Evolutionary conservation across 805 yeast genomes (phyloP), one percentile per base, ranked within the genome.

Genomic region (Wickerhamiella nectarea): DNA sequence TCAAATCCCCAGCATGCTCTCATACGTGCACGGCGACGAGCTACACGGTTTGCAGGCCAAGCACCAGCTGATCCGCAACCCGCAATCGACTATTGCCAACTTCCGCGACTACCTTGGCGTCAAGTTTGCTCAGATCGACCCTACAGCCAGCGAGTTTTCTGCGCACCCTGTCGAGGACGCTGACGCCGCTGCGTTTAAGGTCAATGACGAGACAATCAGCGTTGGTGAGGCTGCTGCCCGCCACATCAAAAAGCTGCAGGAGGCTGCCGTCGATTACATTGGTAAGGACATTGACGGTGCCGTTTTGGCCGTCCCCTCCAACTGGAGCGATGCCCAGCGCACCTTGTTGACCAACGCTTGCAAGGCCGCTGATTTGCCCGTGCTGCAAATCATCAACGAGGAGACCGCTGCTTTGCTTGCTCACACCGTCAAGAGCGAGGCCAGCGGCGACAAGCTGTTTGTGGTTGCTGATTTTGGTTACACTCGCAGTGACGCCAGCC

Each of bases 401-500:
- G 95, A 95, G 52, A 70, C 85, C 47, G 82, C 96, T 48, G 94
- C 96, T 40, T 68, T 91, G 50, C 70, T 91, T 52, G 85, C 97
- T 4, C 89, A 87, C 59, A 68, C 76, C 47, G 62, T 69, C 45
- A 75, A 71, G 50, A 10, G 33, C 15, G 41, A 44, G 24, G 63
- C 66, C 44, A 62, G 71, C 49, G 34, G 41, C 25, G 94, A 85
- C 65, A 80, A 80, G 69, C 64, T 83, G 48, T 78, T 78, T 57
- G 93, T 85, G 40, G 95, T 91, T 53, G 93, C 94, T 44, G 98
- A 91, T 65, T 83, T 91, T 57, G 98, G 98, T 62, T 96, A 95
- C 59, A 72, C 86, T 54, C 75, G 97, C 66, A 79, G 94, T 34
- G 97, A 91, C 60, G 95, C 87, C 49, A 95, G 97, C 47, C 87